Evolutionary conservation across 345 rosid genomes (phyloP).

Genomic region (Diplotaxis tenuifolia): DNA sequence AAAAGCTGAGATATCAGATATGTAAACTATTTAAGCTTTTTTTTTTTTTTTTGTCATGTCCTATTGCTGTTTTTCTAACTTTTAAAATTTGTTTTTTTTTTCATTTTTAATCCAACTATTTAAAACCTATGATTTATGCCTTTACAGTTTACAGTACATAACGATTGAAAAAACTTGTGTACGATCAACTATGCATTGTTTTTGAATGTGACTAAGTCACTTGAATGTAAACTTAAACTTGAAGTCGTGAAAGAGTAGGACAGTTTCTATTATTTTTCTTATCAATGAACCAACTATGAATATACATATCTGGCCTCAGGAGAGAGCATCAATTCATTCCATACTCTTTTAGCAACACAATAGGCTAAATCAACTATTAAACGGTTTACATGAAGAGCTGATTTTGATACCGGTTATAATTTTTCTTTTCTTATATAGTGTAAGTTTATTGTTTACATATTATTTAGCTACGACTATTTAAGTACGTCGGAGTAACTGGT

Average conservation of each 20-base stretch:
- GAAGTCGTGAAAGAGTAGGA: not conserved
- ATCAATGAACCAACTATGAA: not conserved
- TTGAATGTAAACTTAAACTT: not conserved
- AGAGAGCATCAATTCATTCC: not conserved
- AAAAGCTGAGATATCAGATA: not conserved
- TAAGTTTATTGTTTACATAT: not conserved
- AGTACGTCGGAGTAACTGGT: conserved; percentile 1
- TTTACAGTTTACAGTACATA: not conserved
- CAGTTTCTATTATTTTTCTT: not conserved
- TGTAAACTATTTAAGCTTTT: not conserved
- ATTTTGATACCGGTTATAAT: not conserved
- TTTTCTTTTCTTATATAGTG: not conserved
- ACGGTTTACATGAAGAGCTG: not conserved
- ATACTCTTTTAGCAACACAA: not conserved
- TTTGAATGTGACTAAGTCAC: not conserved
- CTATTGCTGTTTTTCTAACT: not conserved
- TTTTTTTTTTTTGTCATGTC: not conserved
- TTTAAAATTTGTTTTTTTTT: too few species aligned
- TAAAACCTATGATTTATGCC: not conserved
- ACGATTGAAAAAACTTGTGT: not conserved
- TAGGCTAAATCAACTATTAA: not conserved
- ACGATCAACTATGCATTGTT: not conserved
- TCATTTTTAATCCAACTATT: not conserved
- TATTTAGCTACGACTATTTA: not conserved
- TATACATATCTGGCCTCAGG: not conserved